Evolutionary conservation across 225 moss, liverwort and hornwort species (phyloP), one percentile per base, ranked within the genome.

Genomic region (Anthoceros angustus): DNA sequence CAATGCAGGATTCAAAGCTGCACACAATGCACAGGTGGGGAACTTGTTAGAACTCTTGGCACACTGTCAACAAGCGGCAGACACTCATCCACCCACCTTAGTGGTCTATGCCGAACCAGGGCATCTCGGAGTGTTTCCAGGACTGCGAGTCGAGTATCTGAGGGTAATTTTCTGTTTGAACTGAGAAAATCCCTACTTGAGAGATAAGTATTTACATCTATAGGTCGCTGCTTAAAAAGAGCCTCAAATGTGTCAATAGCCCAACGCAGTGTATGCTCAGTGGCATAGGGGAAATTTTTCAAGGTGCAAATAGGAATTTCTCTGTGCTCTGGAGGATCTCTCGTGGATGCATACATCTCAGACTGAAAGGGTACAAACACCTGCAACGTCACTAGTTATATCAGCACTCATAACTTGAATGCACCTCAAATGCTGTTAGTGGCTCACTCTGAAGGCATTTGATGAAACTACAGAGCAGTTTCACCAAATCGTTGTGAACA

Each of bases 281-380:
- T 42, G 62, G 95, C 86, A 67, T 98, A 98, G 64, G 95, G 95
- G 46, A 98, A 98, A 76, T 98, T 98, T 73, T 86, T 92, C 24
- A 98, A 69, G 63, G 95, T 98, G 75, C 95, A 98, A 25, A 98
- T 98, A 21, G 95, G 95, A 67, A 89, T 66, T 63, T 98, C 95
- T 77, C 81, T 91, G 72, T 92, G 86, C 64, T 98, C 95, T 43
- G 95, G 92, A 71, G 95, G 95, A 81, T 98, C 95, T 25, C 88
- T 80, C 39, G 86, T 79, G 43, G 95, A 98, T 24, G 88, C 91
- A 69, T 98, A 98, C 92, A 98, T 98, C 72, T 98, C 95, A 21
- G 95, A 89, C 64, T 89, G 89, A 69, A 88, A 98, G 61, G 95
- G 95, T 26, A 98, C 89, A 77, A 98, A 98, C 38, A 89, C 95